Conservation (phyloP, 1,139 yeast genomes). For the Nematodospora anomalae region DNA sequence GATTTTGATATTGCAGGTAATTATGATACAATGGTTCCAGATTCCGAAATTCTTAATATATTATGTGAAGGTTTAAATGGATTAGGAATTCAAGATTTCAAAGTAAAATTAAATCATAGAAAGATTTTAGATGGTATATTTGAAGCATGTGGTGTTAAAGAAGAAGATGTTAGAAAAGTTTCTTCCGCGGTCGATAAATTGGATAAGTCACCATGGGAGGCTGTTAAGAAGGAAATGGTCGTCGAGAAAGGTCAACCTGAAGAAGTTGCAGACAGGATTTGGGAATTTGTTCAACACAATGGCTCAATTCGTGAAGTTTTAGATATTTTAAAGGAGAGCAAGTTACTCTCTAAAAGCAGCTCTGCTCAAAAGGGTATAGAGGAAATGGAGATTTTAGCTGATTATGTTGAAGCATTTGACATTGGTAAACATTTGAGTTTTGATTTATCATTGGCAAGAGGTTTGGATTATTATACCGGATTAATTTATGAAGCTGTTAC, state of each 20-base stretch:
- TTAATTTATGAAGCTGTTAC: slow-evolving; percentile 95
- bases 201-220: slow-evolving; percentile 95
- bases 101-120: slow-evolving; percentile 90
- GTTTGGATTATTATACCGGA: slow-evolving; percentile 96
- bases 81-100: slow-evolving; percentile 84
- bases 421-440: slow-evolving; percentile 67
- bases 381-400: slow-evolving; percentile 75
- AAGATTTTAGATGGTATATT: slow-evolving; percentile 94
- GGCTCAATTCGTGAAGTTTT: slow-evolving; percentile 76
- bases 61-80: slow-evolving; percentile 81
- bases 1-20: slow-evolving; percentile 94
- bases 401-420: slow-evolving; percentile 78
- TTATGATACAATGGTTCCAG: slow-evolving; percentile 94
- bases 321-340: slow-evolving; percentile 54
- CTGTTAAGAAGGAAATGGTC: slow-evolving; percentile 85
- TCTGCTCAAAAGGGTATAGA: slow-evolving; percentile 77
- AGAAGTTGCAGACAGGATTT: slow-evolving; percentile 89
- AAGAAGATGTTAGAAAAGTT: slow-evolving; percentile 88
- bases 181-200: slow-evolving; percentile 95
- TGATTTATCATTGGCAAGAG: slow-evolving; percentile 94
- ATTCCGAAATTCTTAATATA: slow-evolving; percentile 81
- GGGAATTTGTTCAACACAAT: slow-evolving; percentile 81
- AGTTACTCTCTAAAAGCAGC: slow-evolving; percentile 57
- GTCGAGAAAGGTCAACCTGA: slow-evolving; percentile 87
- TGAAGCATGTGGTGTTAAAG: slow-evolving; percentile 90